Evolutionary conservation across 208 protist genomes (phyloP).

Genomic region (Strigomonas galati): DNA sequence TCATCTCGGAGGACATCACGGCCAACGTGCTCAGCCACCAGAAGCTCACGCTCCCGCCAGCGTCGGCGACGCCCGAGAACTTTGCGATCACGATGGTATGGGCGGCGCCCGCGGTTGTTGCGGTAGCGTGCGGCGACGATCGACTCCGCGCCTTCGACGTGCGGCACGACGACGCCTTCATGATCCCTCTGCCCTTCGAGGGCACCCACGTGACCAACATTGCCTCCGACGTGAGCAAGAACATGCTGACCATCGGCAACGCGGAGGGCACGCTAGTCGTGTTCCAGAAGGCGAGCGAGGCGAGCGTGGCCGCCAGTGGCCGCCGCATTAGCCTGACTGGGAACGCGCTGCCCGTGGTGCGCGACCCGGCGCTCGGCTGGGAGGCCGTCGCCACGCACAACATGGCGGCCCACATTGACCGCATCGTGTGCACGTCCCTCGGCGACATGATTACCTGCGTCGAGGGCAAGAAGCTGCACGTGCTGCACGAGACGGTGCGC

Average conservation of each 20-base stretch:
- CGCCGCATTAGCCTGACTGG: constrained; percentile 1
- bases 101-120: constrained; percentile 62
- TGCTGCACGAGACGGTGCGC: constrained; percentile 86
- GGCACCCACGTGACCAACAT: constrained; percentile 55
- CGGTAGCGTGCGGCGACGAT: constrained; percentile 76
- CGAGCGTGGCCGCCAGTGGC: not conserved
- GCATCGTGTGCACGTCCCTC: constrained; percentile 47
- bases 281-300: constrained; percentile 27
- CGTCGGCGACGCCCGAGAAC: constrained; percentile 25
- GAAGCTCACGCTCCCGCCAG: constrained; percentile 55
- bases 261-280: constrained; percentile 66
- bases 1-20: constrained; percentile 44
- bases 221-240: constrained; percentile 27
- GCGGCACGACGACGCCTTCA: constrained; percentile 62
- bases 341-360: constrained; percentile 9
- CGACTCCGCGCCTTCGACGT: constrained; percentile 83
- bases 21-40: constrained; percentile 45
- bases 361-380: constrained; percentile 48
- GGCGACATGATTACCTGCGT: constrained; percentile 61
- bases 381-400: constrained; percentile 70
- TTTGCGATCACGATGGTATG: constrained; percentile 68
- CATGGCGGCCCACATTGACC: constrained; percentile 57
- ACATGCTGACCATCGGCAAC: constrained; percentile 55
- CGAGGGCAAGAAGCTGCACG: constrained; percentile 50
- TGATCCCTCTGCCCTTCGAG: constrained; percentile 52